A percentile compares a stretch with the other conserved stretches of the same genome.
Evolutionary conservation across 1,139 yeast genomes (phyloP).

Genomic region (Saccharomyces pastorianus): DNA sequence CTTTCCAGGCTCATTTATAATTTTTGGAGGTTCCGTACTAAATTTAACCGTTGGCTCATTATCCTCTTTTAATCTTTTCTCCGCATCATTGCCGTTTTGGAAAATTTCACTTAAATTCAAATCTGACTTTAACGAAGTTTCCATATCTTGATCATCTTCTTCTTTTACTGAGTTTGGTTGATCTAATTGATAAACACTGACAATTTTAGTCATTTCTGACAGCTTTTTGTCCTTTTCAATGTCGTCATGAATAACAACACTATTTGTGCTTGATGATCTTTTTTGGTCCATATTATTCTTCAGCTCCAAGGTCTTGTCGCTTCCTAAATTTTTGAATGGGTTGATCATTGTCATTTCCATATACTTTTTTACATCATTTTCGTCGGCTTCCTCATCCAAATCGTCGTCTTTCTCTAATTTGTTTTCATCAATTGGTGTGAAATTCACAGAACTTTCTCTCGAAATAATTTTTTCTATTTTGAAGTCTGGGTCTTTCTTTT

Average conservation of each 20-base stretch:
- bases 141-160: conserved; percentile 25
- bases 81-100: too few species aligned
- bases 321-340: conserved; percentile 23
- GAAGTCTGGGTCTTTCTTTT: conserved; percentile 18
- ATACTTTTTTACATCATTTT: conserved; percentile 19
- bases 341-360: conserved; percentile 38
- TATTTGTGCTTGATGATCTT: background rate
- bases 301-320: conserved; percentile 7
- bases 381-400: conserved; percentile 9
- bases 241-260: conserved; percentile 5
- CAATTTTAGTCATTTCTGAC: conserved; percentile 36
- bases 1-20: conserved; percentile 7
- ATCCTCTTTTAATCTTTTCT: conserved; percentile 3
- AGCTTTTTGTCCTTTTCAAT: conserved; percentile 14
- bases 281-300: background rate
- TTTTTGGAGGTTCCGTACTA: conserved; percentile 19
- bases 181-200: conserved; percentile 31
- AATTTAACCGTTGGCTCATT: conserved; percentile 24
- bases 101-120: conserved; percentile 23
- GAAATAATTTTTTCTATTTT: conserved; percentile 5
- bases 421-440: conserved; percentile 11
- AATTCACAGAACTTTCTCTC: conserved; percentile 2
- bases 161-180: conserved; percentile 3
- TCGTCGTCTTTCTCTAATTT: conserved; percentile 17
- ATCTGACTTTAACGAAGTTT: conserved; percentile 24